Percentiles rank a stretch among this genome's conserved stretches.
phyloP scores from a whole-genome alignment of 1,284 basidiomycete genomes.

The Fomes fomentarius region DNA sequence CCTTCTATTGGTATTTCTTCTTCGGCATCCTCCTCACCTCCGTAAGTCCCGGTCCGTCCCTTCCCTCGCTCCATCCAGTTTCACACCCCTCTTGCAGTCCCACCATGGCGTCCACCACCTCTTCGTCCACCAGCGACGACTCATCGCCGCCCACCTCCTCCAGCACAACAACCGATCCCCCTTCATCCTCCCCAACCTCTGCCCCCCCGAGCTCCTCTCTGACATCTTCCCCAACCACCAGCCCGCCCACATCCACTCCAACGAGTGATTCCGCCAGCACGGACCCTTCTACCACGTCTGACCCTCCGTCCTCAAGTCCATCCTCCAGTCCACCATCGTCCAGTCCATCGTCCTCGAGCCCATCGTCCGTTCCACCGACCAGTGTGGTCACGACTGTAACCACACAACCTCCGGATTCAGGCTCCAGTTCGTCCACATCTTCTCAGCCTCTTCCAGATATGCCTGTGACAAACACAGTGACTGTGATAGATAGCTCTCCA shows the following conservation, averaged over 20 bases:
- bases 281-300: not conserved
- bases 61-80: not conserved
- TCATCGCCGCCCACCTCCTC: conserved; percentile 9
- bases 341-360: conserved; percentile 11
- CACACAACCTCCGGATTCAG: not conserved
- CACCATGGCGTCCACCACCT: conserved; percentile 11
- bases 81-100: conserved; percentile 3
- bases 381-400: conserved; percentile 1
- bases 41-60: conserved; percentile 3
- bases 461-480: not conserved
- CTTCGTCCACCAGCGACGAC: conserved; percentile 8
- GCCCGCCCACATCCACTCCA: conserved; percentile 3
- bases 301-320: conserved; percentile 13
- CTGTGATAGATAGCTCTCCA: not conserved
- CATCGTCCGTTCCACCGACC: conserved; percentile 3
- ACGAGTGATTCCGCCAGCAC: not conserved
- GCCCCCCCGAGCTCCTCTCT: conserved; percentile 8
- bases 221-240: conserved; percentile 9
- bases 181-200: conserved; percentile 19
- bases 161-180: conserved; percentile 14
- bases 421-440: not conserved
- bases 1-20: conserved; percentile 1
- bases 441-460: not conserved
- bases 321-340: conserved; percentile 8
- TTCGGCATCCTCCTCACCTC: conserved; percentile 1